These are phyloP conservation scores for Gastrolobium villosum DNA, from an alignment of 306 rosid genomes.

Conservation along the genomic window DNA sequence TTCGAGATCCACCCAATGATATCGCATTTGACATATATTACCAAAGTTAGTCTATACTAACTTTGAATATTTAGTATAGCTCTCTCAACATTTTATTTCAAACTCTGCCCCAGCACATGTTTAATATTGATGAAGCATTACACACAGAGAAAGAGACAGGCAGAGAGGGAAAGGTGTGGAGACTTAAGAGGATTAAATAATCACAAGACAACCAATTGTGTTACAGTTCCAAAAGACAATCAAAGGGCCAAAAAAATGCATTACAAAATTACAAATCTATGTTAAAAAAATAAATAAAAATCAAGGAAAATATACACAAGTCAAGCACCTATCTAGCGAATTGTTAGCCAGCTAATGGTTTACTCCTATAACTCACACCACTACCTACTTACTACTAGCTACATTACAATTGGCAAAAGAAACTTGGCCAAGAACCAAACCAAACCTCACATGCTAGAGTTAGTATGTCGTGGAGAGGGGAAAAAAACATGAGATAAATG, in stretches of 20 bases:
- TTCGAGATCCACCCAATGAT: no score
- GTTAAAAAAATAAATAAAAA: slow-evolving; percentile 31
- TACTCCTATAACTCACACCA: slow-evolving; percentile 51
- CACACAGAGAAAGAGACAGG: background rate
- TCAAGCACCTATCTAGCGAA: slow-evolving; percentile 52
- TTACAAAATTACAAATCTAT: slow-evolving; percentile 58
- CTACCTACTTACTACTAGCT: background rate
- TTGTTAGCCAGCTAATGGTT: slow-evolving; percentile 70
- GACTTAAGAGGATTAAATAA: slow-evolving; percentile 15
- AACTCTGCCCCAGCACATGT: background rate
- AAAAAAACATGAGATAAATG: slow-evolving; percentile 35
- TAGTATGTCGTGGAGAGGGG: slow-evolving; percentile 43
- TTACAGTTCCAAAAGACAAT: slow-evolving; percentile 36
- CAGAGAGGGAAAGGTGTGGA: background rate
- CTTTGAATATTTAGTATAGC: background rate
- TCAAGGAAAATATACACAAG: slow-evolving; percentile 50
- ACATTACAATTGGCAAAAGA: slow-evolving; percentile 44
- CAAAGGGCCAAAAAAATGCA: slow-evolving; percentile 56
- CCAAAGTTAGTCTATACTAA: no score
- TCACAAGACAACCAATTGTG: slow-evolving; percentile 31
- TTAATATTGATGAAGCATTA: background rate
- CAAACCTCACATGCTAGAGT: slow-evolving; percentile 57
- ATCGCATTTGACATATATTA: no score
- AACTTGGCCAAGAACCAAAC: slow-evolving; percentile 44
- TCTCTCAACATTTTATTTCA: background rate